Percentiles rank a stretch among this genome's conserved stretches.
Evolutionary conservation across 805 yeast genomes (phyloP).

Genomic region (Spathaspora arborariae): DNA sequence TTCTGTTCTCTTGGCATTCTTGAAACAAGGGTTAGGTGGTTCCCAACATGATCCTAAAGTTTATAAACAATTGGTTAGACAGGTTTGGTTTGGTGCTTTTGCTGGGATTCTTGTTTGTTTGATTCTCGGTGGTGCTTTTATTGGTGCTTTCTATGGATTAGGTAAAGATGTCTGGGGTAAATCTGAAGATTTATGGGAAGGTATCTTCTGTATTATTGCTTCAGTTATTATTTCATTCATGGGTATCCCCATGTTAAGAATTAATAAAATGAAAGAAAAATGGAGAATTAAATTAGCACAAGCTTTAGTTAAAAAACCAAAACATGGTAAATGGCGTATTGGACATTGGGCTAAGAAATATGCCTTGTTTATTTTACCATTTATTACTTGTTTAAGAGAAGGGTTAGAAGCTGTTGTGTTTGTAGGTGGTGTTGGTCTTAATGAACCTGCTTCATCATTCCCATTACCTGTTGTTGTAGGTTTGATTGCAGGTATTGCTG

Average conservation of each 20-base stretch:
- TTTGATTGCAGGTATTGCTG: slow-evolving; percentile 64
- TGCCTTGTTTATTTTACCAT: slow-evolving; percentile 84
- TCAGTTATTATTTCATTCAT: slow-evolving; percentile 78
- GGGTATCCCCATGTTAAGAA: slow-evolving; percentile 93
- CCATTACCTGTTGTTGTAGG: slow-evolving; percentile 91
- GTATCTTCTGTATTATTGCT: slow-evolving; percentile 84
- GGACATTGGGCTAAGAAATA: slow-evolving; percentile 51
- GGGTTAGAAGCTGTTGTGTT: slow-evolving; percentile 95
- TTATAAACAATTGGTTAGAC: slow-evolving; percentile 57
- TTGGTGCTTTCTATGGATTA: slow-evolving; percentile 84
- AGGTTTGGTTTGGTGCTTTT: slow-evolving; percentile 79
- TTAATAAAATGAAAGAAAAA: slow-evolving; percentile 91
- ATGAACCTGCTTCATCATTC: slow-evolving; percentile 47
- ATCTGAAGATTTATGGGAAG: slow-evolving; percentile 94
- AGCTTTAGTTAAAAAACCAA: slow-evolving; percentile 64
- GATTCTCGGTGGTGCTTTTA: slow-evolving; percentile 82
- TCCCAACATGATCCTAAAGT: slow-evolving; percentile 41
- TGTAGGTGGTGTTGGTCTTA: slow-evolving; percentile 91
- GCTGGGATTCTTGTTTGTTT: slow-evolving; percentile 73
- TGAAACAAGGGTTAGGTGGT: slow-evolving; percentile 76
- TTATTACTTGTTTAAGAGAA: slow-evolving; percentile 85
- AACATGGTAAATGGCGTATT: slow-evolving; percentile 28
- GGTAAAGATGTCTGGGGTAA: slow-evolving; percentile 76
- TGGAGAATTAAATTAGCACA: slow-evolving; percentile 91
- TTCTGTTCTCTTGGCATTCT: slow-evolving; percentile 82